Conservation (phyloP, 2,329 filamentous ascomycete genomes). For the Stagonosporopsis tanaceti region DNA sequence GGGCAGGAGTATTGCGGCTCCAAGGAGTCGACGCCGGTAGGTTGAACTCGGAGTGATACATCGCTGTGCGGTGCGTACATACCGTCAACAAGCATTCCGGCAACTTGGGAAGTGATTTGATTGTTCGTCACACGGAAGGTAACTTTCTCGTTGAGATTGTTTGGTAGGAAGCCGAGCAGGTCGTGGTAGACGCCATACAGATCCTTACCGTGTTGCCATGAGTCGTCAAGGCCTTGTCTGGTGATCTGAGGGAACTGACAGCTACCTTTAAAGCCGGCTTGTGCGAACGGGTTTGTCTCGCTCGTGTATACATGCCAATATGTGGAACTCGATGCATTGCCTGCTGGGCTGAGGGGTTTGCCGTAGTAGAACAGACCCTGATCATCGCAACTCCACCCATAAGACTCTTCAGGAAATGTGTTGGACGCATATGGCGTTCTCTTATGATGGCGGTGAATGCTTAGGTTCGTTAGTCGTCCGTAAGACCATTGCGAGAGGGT, state of each 20-base stretch:
- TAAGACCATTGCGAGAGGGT: too few relatives aligned
- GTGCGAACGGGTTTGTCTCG: conserved; percentile 70
- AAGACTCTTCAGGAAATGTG: conserved; percentile 76
- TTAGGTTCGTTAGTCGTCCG: conserved; percentile 10
- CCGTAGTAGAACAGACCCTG: conserved; percentile 75
- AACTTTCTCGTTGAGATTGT: conserved; percentile 55
- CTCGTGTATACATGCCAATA: conserved; percentile 73
- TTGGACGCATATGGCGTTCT: conserved; percentile 82
- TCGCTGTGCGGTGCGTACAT: conserved; percentile 57
- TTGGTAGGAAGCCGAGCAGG: conserved; percentile 72
- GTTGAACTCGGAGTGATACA: conserved; percentile 56
- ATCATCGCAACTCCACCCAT: conserved; percentile 76
- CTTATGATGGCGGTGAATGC: conserved; percentile 83
- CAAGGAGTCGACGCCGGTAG: conserved; percentile 71
- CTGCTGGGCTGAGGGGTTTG: conserved; percentile 59
- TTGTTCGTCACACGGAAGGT: conserved; percentile 81
- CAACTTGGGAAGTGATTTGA: conserved; percentile 81
- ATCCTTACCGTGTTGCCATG: conserved; percentile 78
- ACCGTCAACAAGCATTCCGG: conserved; percentile 74
- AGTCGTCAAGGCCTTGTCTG: conserved; percentile 73
- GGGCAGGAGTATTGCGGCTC: conserved; percentile 76
- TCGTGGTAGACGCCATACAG: conserved; percentile 78
- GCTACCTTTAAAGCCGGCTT: conserved; percentile 72
- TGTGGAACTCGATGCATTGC: conserved; percentile 61
- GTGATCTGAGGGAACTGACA: conserved; percentile 88